Evolutionary conservation across 1,139 yeast genomes (phyloP), one percentile per base, ranked within the genome.

Genomic region (Magnusiomyces ingens): DNA sequence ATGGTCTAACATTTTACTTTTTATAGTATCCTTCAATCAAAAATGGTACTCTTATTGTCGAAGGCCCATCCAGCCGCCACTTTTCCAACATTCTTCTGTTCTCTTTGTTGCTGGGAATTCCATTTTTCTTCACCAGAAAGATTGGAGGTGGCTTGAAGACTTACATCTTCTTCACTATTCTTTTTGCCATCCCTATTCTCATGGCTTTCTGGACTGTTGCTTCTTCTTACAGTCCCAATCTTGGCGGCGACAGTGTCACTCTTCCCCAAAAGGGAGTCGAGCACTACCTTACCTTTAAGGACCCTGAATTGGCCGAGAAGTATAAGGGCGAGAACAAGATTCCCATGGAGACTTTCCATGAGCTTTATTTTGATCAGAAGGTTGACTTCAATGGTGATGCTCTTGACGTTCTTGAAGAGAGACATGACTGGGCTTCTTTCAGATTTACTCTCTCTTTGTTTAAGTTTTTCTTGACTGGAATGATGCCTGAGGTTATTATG

Each of bases 321-420:
- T 89, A 89, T 73, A 71, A 73, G 53, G 95, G 95, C 55, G 67
- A 74, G 63, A 75, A 77, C 65, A 89, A 89, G 75, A 86, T 89
- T 65, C 96, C 96, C 63, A 85, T 87, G 81, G 96, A 89, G 72
- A 88, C 95, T 17, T 89, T 90, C 83, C 93, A 86, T 65, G 94
- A 89, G 71, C 78, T 87, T 62, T 90, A 80, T 73, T 89, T 89
- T 69, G 91, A 79, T 56, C 84, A 85, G 62, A 86, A 88, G 72
- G 96, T 89, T 55, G 78, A 85, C 46, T 87, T 89, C 76, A 88
- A 85, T 70, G 96, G 96, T 60, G 96, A 90, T 70, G 81, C 85
- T 57, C 78, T 90, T 62, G 96, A 90, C 62, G 78, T 82, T 50
- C 68, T 89, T 75, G 96, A 89, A 74, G 85, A 75, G 72, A 83